Base-by-base conservation (phyloP, 345 rosid genomes). In the Trapa bicornis region DNA sequence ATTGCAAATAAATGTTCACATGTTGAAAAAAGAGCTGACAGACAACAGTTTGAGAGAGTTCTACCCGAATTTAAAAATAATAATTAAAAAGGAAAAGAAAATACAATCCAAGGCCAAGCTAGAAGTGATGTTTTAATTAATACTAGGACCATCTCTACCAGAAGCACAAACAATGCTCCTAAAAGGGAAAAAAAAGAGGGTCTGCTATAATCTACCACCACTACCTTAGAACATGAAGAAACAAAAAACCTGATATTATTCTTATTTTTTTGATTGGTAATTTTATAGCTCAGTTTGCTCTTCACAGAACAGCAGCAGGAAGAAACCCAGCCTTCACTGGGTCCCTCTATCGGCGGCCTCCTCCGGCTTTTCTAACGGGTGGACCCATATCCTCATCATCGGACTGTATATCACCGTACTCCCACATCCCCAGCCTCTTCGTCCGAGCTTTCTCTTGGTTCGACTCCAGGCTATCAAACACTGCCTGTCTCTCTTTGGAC, bases 381-480 rank as follows among this genome's bases (percentile, higher is more conserved):
- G 87, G 89, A 70, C 66, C 86, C 13, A 61, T 63, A 53, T 91
- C 99, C 80, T 95, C 99, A 33, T 95, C 99, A 43, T 95, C 99
- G 0, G 99, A 95, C 71, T 86, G 76, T 14, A 95, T 73, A 75
- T 95, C 99, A 50, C 99, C 99, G 6, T 95, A 89, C 72, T 82
- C 81, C 99, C 99, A 95, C 62, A 95, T 89, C 65, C 95, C 89
- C 0, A 77, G 73, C 80, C 99, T 82, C 22, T 65, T 78, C 12
- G 82, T 77, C 54, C 88, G 82, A 42, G 99, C 99, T 73, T 87
- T 86, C 0, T 83, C 87, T 85, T 91, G 99, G 74, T 77, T 83
- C 71, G 76, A 81, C 76, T 95, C 98, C 75, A 95, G 76, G 45
- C 76, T 83, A 60, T 88, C 89, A 10, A 95, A 86, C 68, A 85